A percentile compares a stretch with the other conserved stretches of the same genome.
phyloP scores from a whole-genome alignment of 495 filamentous ascomycete genomes.

The Tuber indicum region DNA sequence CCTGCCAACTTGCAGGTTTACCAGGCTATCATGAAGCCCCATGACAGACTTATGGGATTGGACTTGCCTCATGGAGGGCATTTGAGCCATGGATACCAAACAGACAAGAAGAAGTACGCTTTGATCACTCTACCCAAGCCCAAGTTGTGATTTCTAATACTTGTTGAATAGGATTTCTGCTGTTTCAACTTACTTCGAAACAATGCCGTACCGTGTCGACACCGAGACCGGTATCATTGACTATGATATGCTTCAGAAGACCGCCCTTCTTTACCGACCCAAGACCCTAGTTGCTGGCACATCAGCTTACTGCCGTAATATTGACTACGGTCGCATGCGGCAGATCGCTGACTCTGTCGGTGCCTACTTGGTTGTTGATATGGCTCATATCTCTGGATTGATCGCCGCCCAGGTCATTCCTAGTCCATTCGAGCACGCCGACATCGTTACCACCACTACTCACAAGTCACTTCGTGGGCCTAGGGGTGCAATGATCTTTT shows the following conservation, averaged over 20 bases:
- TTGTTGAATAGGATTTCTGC: constrained; percentile 64
- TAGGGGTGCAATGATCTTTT: constrained; percentile 99
- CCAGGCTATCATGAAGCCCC: constrained; percentile 95
- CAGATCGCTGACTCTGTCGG: constrained; percentile 92
- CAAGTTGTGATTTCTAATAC: constrained; percentile 20
- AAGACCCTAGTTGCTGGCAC: constrained; percentile 96
- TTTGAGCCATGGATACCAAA: constrained; percentile 97
- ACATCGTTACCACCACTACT: constrained; percentile 97
- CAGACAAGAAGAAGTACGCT: constrained; percentile 74
- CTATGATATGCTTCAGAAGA: constrained; percentile 87
- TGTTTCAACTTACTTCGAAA: constrained; percentile 91
- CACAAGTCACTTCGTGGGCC: constrained; percentile 99
- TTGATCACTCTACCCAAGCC: constrained; percentile 39
- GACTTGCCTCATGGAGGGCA: constrained; percentile 97
- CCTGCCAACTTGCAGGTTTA: constrained; percentile 98
- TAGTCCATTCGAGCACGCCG: constrained; percentile 86
- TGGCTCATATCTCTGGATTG: constrained; percentile 97
- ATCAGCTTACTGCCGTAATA: constrained; percentile 95
- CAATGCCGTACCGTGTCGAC: constrained; percentile 85
- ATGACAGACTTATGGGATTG: constrained; percentile 94
- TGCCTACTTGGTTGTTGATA: constrained; percentile 92
- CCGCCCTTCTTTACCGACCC: constrained; percentile 88
- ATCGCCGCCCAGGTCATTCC: constrained; percentile 90
- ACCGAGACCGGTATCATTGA: constrained; percentile 94
- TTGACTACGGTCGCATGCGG: constrained; percentile 95